Evolutionary conservation across 345 rosid species (phyloP).

Genomic region (Theobroma cacao): DNA sequence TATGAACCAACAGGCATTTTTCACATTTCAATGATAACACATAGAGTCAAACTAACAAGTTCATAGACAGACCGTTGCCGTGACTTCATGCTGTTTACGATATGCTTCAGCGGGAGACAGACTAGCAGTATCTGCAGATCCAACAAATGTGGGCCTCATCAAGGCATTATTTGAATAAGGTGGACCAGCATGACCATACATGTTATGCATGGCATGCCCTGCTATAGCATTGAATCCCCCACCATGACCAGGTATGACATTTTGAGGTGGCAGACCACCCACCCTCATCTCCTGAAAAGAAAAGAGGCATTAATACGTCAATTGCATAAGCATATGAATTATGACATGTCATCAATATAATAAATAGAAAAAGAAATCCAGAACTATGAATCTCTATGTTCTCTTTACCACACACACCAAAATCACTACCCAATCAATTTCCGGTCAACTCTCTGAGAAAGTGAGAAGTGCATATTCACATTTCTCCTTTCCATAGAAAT

Average conservation of each 20-base stretch:
- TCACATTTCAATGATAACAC: background rate
- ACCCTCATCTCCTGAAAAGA: conserved; percentile 54
- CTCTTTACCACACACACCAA: background rate
- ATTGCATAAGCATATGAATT: background rate
- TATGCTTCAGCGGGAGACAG: conserved; percentile 72
- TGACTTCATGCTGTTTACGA: conserved; percentile 82
- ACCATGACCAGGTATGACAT: conserved; percentile 39
- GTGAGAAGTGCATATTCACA: background rate
- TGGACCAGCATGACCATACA: conserved; percentile 46
- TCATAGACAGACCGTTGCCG: conserved; percentile 60
- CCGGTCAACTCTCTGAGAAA: background rate
- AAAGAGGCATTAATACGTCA: background rate
- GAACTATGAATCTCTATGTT: background rate
- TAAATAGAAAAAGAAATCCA: background rate
- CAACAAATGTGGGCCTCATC: conserved; percentile 45
- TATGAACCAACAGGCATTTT: background rate
- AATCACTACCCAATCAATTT: background rate
- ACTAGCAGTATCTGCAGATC: conserved; percentile 41
- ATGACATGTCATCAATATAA: background rate
- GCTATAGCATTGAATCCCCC: conserved; percentile 45
- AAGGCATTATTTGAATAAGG: conserved; percentile 48
- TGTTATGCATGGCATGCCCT: conserved; percentile 48
- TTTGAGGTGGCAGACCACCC: conserved; percentile 45
- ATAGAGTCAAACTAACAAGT: conserved; percentile 3
- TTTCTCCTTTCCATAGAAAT: background rate